Percentiles rank a stretch among this genome's conserved stretches.
Evolutionary conservation across 805 yeast species (phyloP).

Genomic region (Cyberlindnera sargentensis): DNA sequence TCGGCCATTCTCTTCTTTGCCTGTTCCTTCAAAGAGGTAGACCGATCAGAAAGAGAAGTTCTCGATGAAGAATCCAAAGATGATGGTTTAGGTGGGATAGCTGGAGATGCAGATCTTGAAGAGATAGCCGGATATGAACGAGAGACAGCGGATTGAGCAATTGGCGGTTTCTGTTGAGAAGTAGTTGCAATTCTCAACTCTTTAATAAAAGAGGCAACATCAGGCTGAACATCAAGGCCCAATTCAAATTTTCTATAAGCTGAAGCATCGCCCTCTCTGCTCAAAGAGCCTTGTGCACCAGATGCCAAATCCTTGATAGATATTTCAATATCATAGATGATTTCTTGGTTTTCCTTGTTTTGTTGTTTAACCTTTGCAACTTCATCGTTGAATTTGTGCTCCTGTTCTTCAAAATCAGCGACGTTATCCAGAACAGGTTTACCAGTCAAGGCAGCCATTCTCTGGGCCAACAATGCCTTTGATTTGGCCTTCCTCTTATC

Average conservation of each 20-base stretch:
- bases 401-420: constrained; percentile 39
- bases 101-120: constrained; percentile 1
- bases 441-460: constrained; percentile 92
- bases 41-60: not conserved
- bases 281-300: constrained; percentile 23
- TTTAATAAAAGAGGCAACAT: constrained; percentile 21
- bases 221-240: constrained; percentile 67
- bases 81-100: constrained; percentile 3
- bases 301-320: constrained; percentile 59
- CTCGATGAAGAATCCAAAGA: not conserved
- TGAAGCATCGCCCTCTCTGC: constrained; percentile 17
- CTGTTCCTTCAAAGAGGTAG: constrained; percentile 58
- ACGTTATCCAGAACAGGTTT: constrained; percentile 39
- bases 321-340: constrained; percentile 61
- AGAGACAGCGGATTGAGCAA: constrained; percentile 6
- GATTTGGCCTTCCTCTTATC: constrained; percentile 76
- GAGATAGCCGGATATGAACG: too few relatives aligned
- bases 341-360: constrained; percentile 44
- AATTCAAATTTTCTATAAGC: constrained; percentile 64
- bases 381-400: constrained; percentile 34
- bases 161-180: too few relatives aligned
- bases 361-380: constrained; percentile 28
- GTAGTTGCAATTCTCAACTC: constrained; percentile 5
- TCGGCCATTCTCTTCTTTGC: constrained; percentile 77
- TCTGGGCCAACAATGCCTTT: constrained; percentile 66